Base-by-base conservation (phyloP, 176 grass and related monocot genomes). In the Lolium perenne region DNA sequence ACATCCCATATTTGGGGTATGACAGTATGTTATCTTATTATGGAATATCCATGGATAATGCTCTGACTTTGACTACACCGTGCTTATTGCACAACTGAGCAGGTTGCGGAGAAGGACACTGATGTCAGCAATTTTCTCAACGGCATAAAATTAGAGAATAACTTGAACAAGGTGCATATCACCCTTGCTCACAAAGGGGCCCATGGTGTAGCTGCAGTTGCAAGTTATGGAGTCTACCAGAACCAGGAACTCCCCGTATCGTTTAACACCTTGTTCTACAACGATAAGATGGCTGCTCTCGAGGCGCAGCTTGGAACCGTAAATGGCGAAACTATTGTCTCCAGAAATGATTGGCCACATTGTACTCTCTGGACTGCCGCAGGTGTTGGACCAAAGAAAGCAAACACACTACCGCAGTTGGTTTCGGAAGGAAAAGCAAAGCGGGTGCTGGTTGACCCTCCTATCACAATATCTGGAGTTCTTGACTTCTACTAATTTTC, bases 291-390 rank as follows among this genome's bases (percentile, higher is more conserved):
- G 71, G 95, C 89, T 46, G 93, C 95, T 26, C 74, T 98, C 0
- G 93, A 92, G 66, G 93, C 47, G 9, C 71, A 55, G 78, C 70
- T 95, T 2, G 95, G 95, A 32, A 72, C 83, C 0, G 88, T 95
- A 16, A 86, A 95, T 22, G 89, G 88, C 1, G 95, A 95, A 73
- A 87, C 68, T 69, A 78, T 95, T 14, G 40, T 47, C 2, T 92
- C 80, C 51, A 95, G 83, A 86, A 98, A 98, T 41, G 88, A 90
- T 35, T 98, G 93, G 93, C 93, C 95, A 38, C 95, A 98, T 87
- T 43, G 80, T 15, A 98, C 93, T 13, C 54, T 98, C 20, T 98
- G 95, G 95, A 98, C 93, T 2, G 88, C 89, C 26, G 80, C 87
- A 55, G 83, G 86, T 23, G 74, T 89, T 55, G 13, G 72, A 4